Evolutionary conservation across 2,329 filamentous ascomycete species (phyloP).

Genomic region (Davidsoniella neocaledoniae): DNA sequence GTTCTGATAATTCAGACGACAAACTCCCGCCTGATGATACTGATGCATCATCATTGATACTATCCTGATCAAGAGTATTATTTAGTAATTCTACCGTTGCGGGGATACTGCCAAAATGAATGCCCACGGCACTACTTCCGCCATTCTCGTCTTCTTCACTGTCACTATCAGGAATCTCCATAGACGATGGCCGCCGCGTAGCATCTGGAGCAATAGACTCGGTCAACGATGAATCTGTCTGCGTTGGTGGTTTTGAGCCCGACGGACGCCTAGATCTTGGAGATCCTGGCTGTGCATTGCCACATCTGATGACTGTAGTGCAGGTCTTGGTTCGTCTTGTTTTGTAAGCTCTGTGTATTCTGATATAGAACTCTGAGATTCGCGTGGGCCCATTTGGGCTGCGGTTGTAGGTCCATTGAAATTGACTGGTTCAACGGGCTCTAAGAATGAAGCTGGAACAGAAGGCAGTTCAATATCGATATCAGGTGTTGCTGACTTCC

Average conservation of each 20-base stretch:
- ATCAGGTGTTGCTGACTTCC: too few species aligned
- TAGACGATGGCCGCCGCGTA: neutral
- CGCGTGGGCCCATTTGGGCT: too few species aligned
- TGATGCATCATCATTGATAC: neutral
- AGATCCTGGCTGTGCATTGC: too few species aligned
- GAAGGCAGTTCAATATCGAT: too few species aligned
- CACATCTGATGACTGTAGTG: too few species aligned
- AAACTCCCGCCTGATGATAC: neutral
- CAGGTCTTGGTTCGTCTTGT: too few species aligned
- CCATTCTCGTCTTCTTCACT: slow-evolving; percentile 4
- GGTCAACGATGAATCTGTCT: neutral
- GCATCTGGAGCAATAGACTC: neutral
- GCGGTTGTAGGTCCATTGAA: too few species aligned
- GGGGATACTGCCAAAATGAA: neutral
- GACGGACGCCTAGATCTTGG: neutral
- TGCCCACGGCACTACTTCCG: neutral
- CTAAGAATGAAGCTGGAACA: neutral
- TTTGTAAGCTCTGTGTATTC: too few species aligned
- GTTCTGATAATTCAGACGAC: neutral
- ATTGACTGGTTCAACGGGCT: neutral
- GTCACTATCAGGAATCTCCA: slow-evolving; percentile 11
- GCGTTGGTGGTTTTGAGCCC: neutral
- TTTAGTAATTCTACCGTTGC: neutral
- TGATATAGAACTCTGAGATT: too few species aligned
- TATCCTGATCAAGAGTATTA: neutral